Base-by-base conservation (phyloP, 2,329 filamentous ascomycete species). In the Exophiala oligosperma region DNA sequence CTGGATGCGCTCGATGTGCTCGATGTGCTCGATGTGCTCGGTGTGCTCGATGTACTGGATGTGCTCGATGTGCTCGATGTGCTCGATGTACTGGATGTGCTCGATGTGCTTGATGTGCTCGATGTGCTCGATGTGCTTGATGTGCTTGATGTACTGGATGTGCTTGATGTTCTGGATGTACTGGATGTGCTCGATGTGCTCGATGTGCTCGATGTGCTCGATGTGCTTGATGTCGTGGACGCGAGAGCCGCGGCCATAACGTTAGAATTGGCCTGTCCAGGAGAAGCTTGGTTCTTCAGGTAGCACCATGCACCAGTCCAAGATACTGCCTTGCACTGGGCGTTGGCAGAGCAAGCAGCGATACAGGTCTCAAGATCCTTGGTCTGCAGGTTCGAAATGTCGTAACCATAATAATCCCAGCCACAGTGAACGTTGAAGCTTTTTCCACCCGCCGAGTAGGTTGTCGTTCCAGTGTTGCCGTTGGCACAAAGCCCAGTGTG, bases 281-380 rank as follows among this genome's bases (percentile, higher is more conserved):
- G 11, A 29, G 37, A 21, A 40, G 37, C 32, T 4, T 29, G 14
- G 21, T 12, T 38, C 49, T 51, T 51, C 32, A 51, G 14, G 12
- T 51, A 51, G 37, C 49, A 51, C 32, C 49, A 38, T n/a, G 28
- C 49, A 28, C 17, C 12, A 5, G 32, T 51, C 49, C 49, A 51
- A 24, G 49, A 38, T 26, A 51, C 49, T 17, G 32, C 28, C 1
- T 9, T 14, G 26, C 49, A 51, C 17, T 51, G 49, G 17, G 17
- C 26, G 17, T 51, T 17, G n/a, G 49, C 40, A 1, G 49, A 29
- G 17, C 49, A 51, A 38, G 8, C 14, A 21, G 49, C 41, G 17
- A 51, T 38, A 21, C 49, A 51, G 12, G 23, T 23, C 14, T 41
- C 37, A 26, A 51, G 23, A 8, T 23, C 32, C 17, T 17, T 24